These are phyloP conservation scores for Tylopilus intermedius DNA, from an alignment of 768 basidiomycete species.

Conservation along the genomic window DNA sequence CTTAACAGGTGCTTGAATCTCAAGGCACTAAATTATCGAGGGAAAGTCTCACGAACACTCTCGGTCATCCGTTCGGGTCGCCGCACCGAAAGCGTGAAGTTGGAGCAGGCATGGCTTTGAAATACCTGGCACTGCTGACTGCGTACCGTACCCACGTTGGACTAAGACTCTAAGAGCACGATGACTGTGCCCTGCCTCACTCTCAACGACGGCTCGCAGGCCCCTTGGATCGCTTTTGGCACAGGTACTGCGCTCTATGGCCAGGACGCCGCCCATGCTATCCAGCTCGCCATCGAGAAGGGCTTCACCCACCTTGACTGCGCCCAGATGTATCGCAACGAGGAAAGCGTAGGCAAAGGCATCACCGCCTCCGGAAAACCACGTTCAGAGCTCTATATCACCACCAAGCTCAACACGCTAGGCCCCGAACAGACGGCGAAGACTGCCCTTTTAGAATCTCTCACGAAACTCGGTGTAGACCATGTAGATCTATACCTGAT, in stretches of 20 bases:
- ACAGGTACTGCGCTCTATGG: not conserved
- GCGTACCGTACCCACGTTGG: not conserved
- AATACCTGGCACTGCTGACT: not conserved
- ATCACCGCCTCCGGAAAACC: not conserved
- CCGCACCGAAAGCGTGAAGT: not conserved
- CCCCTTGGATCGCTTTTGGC: constrained; percentile 2
- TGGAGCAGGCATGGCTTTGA: too few species aligned
- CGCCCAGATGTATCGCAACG: constrained; percentile 5
- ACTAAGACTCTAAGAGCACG: not conserved
- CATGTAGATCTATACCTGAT: not conserved
- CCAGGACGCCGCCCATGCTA: not conserved
- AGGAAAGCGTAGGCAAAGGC: not conserved
- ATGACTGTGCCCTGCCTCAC: not conserved
- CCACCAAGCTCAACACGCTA: not conserved
- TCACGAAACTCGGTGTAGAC: not conserved
- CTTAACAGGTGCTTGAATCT: not conserved
- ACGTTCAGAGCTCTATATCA: not conserved
- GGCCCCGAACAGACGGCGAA: not conserved
- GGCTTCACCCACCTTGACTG: not conserved
- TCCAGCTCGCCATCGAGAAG: not conserved
- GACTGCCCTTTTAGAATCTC: not conserved
- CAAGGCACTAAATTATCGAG: too few species aligned
- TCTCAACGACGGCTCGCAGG: not conserved
- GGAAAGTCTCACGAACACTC: too few species aligned
- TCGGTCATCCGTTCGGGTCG: not conserved